A percentile compares a stretch with the other conserved stretches of the same genome.
Evolutionary conservation across 2,329 filamentous ascomycete species (phyloP).

Genomic region (Fusarium verticillioides): DNA sequence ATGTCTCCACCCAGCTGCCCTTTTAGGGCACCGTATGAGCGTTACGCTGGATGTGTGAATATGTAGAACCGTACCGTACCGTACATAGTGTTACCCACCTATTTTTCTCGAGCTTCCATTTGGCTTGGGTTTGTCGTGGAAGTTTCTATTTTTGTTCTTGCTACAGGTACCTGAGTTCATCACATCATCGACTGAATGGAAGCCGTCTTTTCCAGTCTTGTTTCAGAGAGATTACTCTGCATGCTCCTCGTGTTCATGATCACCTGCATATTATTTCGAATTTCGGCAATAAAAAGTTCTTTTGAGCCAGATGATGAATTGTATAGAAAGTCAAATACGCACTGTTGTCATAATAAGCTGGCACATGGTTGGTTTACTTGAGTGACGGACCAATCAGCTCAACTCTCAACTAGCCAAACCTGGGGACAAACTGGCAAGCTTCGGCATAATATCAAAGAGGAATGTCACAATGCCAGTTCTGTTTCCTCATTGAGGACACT

Average conservation of each 20-base stretch:
- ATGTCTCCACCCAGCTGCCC: constrained; percentile 34
- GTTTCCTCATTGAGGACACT: constrained; percentile 21
- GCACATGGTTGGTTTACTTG: constrained; percentile 30
- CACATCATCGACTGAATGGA: not conserved
- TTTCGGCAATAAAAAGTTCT: not conserved
- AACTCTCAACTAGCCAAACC: constrained; percentile 24
- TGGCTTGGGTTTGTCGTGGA: constrained; percentile 22
- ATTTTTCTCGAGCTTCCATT: constrained; percentile 21
- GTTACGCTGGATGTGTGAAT: constrained; percentile 1
- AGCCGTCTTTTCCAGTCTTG: constrained; percentile 26
- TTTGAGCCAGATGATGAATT: not conserved
- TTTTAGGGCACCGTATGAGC: constrained; percentile 31
- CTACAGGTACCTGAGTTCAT: not conserved
- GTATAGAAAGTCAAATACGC: constrained; percentile 17
- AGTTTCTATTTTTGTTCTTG: constrained; percentile 40
- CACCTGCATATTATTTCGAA: constrained; percentile 5
- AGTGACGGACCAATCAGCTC: constrained; percentile 35
- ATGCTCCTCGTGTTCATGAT: not conserved
- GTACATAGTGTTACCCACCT: constrained; percentile 31
- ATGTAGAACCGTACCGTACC: not conserved
- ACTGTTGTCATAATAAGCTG: constrained; percentile 31
- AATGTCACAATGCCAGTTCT: constrained; percentile 21
- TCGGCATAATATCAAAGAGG: constrained; percentile 35
- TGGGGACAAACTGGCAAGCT: constrained; percentile 40
- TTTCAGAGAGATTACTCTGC: constrained; percentile 16